phyloP scores from a whole-genome alignment of 225 moss, liverwort and hornwort genomes.

The Lunularia cruciata region DNA sequence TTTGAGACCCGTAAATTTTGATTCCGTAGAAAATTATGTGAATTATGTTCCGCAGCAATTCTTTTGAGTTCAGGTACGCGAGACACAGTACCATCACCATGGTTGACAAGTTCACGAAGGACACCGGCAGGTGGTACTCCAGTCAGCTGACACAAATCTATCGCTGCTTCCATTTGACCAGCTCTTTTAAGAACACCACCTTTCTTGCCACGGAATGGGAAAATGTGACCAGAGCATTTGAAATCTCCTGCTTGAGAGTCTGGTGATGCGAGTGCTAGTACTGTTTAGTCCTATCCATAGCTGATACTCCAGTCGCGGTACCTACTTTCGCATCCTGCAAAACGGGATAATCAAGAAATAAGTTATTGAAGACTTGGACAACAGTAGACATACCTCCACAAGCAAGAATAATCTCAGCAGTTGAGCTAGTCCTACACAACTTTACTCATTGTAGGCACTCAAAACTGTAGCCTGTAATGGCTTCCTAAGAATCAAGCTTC shows the following conservation, averaged over 20 bases:
- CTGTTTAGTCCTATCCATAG: constrained; percentile 72
- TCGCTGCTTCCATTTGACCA: constrained; percentile 89
- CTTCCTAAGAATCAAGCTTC: no score
- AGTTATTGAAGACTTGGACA: no score
- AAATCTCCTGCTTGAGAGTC: constrained; percentile 57
- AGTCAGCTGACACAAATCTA: constrained; percentile 74
- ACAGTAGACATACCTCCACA: no score
- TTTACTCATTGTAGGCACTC: no score
- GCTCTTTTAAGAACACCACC: constrained; percentile 88
- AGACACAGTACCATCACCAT: constrained; percentile 79
- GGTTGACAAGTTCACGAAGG: constrained; percentile 81
- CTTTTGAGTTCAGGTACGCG: constrained; percentile 64
- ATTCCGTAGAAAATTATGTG: constrained; percentile 71
- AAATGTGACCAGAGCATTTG: constrained; percentile 84
- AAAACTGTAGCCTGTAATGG: no score
- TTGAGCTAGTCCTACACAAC: no score
- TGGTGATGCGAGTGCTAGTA: constrained; percentile 61
- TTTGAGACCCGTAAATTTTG: constrained; percentile 76
- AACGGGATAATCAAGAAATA: no score
- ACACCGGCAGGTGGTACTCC: constrained; percentile 82
- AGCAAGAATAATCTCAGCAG: no score
- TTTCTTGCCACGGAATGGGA: constrained; percentile 81
- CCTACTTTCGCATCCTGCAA: constrained; percentile 74
- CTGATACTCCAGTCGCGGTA: constrained; percentile 88
- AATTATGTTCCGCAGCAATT: constrained; percentile 64